These are phyloP conservation scores for Choanephora cucurbitarum DNA, from an alignment of 371 early-diverging fungal species.

Conservation along the genomic window DNA sequence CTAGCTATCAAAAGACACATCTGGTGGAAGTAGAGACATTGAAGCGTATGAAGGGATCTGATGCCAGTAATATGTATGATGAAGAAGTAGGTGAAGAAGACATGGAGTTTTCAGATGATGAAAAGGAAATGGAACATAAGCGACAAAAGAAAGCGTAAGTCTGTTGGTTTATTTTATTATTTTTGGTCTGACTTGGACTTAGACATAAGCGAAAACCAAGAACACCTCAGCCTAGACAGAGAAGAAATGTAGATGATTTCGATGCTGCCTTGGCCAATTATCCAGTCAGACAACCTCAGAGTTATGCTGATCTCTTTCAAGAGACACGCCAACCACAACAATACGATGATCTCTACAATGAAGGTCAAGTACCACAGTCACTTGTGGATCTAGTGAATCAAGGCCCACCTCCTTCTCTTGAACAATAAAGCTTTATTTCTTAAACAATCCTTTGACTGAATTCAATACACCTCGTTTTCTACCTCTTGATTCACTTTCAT, in stretches of 20 bases:
- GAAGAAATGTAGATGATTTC: constrained; percentile 20
- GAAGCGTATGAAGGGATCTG: constrained; percentile 74
- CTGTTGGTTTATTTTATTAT: too few relatives aligned
- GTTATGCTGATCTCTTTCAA: constrained; percentile 22
- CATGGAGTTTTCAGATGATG: constrained; percentile 88
- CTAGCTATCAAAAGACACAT: constrained; percentile 51
- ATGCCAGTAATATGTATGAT: constrained; percentile 92
- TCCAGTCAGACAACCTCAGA: constrained; percentile 36
- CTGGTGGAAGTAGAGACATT: constrained; percentile 71
- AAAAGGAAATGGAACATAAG: constrained; percentile 67
- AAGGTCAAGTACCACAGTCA: constrained; percentile 1
- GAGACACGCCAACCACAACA: neutral
- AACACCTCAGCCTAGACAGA: neutral
- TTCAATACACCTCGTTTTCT: constrained; percentile 27
- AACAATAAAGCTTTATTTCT: constrained; percentile 27
- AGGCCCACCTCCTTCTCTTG: constrained; percentile 7
- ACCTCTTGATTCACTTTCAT: constrained; percentile 11
- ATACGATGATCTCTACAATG: neutral
- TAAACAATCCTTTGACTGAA: constrained; percentile 42
- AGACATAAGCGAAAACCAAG: neutral
- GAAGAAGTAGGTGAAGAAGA: constrained; percentile 88
- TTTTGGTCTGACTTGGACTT: neutral
- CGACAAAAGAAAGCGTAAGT: constrained; percentile 42
- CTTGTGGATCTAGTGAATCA: neutral
- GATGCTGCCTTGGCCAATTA: constrained; percentile 27